Evolutionary conservation across 352 stramenopile species (phyloP).

Genomic region (Phytophthora chlamydospora): DNA sequence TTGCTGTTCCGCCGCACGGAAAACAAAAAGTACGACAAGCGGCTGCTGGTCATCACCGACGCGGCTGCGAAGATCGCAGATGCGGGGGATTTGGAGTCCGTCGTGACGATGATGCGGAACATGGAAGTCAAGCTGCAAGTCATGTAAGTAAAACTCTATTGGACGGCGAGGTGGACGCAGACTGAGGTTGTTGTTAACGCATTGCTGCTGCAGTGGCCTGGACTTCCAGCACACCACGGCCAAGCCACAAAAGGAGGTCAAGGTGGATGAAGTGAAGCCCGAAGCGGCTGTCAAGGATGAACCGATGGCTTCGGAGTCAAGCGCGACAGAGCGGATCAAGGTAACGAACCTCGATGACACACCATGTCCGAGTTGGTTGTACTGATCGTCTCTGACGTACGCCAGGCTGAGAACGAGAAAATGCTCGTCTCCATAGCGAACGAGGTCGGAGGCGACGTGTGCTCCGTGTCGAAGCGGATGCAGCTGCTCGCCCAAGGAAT

Average conservation of each 20-base stretch:
- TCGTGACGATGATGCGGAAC: constrained; percentile 79
- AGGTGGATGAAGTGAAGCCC: constrained; percentile 31
- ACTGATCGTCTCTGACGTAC: not conserved
- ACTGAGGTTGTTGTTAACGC: constrained; percentile 1
- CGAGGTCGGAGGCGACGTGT: constrained; percentile 71
- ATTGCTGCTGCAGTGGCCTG: constrained; percentile 41
- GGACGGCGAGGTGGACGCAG: not conserved
- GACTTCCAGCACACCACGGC: constrained; percentile 68
- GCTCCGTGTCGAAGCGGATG: constrained; percentile 74
- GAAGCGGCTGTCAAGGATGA: constrained; percentile 31
- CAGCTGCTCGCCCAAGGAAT: constrained; percentile 78
- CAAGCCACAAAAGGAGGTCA: constrained; percentile 29
- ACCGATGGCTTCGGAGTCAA: constrained; percentile 15
- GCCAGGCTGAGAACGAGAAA: constrained; percentile 79
- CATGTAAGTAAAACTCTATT: constrained; percentile 47
- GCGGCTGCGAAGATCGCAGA: constrained; percentile 66
- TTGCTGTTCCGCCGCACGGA: constrained; percentile 77
- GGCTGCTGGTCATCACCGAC: constrained; percentile 81
- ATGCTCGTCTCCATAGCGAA: constrained; percentile 83
- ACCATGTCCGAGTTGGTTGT: not conserved
- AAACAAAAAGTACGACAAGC: constrained; percentile 81
- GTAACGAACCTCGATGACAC: constrained; percentile 8
- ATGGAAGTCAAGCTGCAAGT: constrained; percentile 86
- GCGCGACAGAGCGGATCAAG: constrained; percentile 22
- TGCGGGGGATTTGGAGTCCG: constrained; percentile 62